Conservation (phyloP, 1,284 basidiomycete species). For the Cerioporus squamosus region DNA sequence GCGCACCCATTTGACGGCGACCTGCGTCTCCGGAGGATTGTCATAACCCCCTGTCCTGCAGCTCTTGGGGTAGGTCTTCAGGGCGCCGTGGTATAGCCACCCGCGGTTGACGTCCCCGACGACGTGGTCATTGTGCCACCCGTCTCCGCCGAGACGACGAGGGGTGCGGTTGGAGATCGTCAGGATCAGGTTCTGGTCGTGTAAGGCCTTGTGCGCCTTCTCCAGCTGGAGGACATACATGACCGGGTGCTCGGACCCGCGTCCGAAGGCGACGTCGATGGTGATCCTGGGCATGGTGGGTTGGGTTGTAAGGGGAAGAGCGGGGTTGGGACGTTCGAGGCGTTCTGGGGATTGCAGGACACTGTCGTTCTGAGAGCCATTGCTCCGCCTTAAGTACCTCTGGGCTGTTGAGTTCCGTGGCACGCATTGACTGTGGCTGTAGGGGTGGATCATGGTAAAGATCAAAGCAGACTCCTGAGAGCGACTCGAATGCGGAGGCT, state of each 20-base stretch:
- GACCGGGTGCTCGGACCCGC: slow-evolving; percentile 1
- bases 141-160: slow-evolving; percentile 10
- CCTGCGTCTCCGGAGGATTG: neutral
- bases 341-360: neutral
- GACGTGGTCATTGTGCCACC: slow-evolving; percentile 10
- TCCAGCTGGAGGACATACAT: slow-evolving; percentile 17
- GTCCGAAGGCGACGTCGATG: slow-evolving; percentile 22
- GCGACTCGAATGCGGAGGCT: no score
- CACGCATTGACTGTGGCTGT: neutral
- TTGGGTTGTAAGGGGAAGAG: neutral
- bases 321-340: neutral
- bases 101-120: slow-evolving; percentile 8
- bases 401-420: neutral
- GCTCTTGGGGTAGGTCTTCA: slow-evolving; percentile 9
- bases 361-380: neutral
- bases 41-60: neutral
- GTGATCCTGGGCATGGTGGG: slow-evolving; percentile 2
- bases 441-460: neutral
- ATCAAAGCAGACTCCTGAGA: neutral
- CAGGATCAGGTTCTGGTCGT: slow-evolving; percentile 18
- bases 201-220: neutral
- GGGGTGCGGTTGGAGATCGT: slow-evolving; percentile 7
- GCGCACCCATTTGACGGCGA: slow-evolving; percentile 26
- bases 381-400: neutral
- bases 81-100: slow-evolving; percentile 13